Conservation (phyloP, 2,329 filamentous ascomycete species). For the Seiridium unicorne region DNA sequence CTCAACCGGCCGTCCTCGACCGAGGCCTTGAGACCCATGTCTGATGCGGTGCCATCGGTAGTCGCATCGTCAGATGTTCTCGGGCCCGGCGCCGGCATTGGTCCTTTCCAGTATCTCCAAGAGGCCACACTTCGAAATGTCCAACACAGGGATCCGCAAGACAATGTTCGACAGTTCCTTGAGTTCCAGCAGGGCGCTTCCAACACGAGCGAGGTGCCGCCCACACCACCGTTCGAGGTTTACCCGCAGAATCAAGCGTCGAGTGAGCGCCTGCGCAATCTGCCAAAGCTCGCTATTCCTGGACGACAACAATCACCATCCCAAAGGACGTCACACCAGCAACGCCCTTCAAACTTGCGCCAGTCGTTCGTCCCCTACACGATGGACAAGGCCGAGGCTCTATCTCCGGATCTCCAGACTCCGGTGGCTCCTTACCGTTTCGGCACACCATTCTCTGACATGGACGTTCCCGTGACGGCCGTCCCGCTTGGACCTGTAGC, state of each 20-base stretch:
- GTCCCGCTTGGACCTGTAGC: constrained; percentile 69
- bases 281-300: constrained; percentile 64
- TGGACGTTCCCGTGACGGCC: constrained; percentile 81
- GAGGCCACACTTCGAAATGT: constrained; percentile 70
- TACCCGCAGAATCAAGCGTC: constrained; percentile 46
- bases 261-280: constrained; percentile 53
- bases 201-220: constrained; percentile 56
- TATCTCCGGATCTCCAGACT: constrained; percentile 57
- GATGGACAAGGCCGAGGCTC: constrained; percentile 50
- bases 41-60: constrained; percentile 76
- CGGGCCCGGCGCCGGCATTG: constrained; percentile 61
- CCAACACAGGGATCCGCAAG: constrained; percentile 76
- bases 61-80: constrained; percentile 90
- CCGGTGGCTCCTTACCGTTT: constrained; percentile 68
- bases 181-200: constrained; percentile 64
- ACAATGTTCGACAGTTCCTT: constrained; percentile 90
- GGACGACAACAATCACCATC: constrained; percentile 24
- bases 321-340: constrained; percentile 8
- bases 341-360: constrained; percentile 16
- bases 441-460: constrained; percentile 85
- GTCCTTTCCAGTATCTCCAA: constrained; percentile 68
- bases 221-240: constrained; percentile 69
- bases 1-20: constrained; percentile 53
- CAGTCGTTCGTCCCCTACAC: constrained; percentile 45
- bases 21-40: constrained; percentile 62